Evolutionary conservation across 2,329 filamentous ascomycete genomes (phyloP), one percentile per base, ranked within the genome.

Genomic region (Fusarium sororula): DNA sequence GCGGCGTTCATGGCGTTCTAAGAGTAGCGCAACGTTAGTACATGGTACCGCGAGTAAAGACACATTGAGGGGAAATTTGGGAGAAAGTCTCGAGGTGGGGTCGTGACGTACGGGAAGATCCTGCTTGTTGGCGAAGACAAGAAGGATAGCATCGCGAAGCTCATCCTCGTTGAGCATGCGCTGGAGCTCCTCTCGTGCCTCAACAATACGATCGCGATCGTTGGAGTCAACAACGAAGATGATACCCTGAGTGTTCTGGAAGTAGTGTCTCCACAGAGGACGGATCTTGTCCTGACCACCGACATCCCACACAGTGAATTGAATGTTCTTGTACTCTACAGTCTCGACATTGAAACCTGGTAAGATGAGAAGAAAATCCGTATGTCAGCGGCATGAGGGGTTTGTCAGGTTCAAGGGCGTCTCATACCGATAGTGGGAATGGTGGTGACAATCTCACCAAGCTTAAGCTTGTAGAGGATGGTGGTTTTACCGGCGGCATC

Each of bases 231-330:
- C 95, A 80, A 99, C 96, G 90, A 99, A 99, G 88, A 99, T 98
- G 85, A 99, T 96, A 85, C 96, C 96, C 87, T 99, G 96, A 79
- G 96, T 99, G 87, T 97, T 97, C 87, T 97, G 95, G 92, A 98
- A 99, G 90, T 99, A 99, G 87, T 98, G 96, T 89, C 96, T 95
- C 96, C 96, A 99, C 83, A 99, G 90, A 83, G 96, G 96, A 85
- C 96, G 92, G 84, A 99, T 99, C 94, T 98, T 98, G 92, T 99
- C 96, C 90, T 99, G 96, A 85, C 96, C 96, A 90, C 96, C 96
- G 83, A 99, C 96, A 89, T 98, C 96, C 96, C 96, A 99, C 84
- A 99, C 96, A 85, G 96, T 98, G 90, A 99, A 99, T 85, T 98
- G 95, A 82, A 98, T 98, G 91, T 99, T 99, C 91, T 98, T 98